Evolutionary conservation across 371 early-diverging fungal species (phyloP).

Genomic region (Rhizomucor miehei): DNA sequence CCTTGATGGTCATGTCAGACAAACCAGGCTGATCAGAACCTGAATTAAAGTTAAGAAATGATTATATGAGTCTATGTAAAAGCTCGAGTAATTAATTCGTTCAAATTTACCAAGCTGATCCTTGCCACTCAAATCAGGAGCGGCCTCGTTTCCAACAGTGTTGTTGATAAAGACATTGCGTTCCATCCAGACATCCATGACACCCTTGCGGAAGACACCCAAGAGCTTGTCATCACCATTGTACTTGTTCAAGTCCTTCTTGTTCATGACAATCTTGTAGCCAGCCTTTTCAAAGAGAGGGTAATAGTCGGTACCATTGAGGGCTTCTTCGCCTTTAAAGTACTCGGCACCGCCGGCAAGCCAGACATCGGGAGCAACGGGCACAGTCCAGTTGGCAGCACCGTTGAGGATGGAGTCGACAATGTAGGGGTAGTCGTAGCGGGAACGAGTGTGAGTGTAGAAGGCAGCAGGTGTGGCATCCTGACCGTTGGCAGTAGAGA

Average conservation of each 20-base stretch:
- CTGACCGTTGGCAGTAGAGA: constrained; percentile 62
- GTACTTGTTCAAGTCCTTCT: constrained; percentile 49
- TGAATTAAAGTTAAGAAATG: no score
- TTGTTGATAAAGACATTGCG: constrained; percentile 61
- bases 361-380: constrained; percentile 68
- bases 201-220: constrained; percentile 63
- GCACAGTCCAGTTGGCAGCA: constrained; percentile 35
- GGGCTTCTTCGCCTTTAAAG: constrained; percentile 47
- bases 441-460: constrained; percentile 58
- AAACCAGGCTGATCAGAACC: constrained; percentile 64
- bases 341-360: constrained; percentile 67
- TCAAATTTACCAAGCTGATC: constrained; percentile 38
- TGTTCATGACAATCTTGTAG: constrained; percentile 60
- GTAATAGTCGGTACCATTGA: constrained; percentile 61
- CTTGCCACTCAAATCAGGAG: constrained; percentile 48
- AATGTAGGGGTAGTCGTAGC: constrained; percentile 53
- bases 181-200: constrained; percentile 74
- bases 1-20: constrained; percentile 68
- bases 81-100: no score
- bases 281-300: constrained; percentile 46
- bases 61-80: no score
- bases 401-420: constrained; percentile 66
- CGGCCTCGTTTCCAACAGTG: constrained; percentile 42
- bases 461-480: constrained; percentile 79
- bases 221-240: constrained; percentile 54